Base-by-base conservation (phyloP, 75 land plant genomes). In the Selaginella moellendorffii region DNA sequence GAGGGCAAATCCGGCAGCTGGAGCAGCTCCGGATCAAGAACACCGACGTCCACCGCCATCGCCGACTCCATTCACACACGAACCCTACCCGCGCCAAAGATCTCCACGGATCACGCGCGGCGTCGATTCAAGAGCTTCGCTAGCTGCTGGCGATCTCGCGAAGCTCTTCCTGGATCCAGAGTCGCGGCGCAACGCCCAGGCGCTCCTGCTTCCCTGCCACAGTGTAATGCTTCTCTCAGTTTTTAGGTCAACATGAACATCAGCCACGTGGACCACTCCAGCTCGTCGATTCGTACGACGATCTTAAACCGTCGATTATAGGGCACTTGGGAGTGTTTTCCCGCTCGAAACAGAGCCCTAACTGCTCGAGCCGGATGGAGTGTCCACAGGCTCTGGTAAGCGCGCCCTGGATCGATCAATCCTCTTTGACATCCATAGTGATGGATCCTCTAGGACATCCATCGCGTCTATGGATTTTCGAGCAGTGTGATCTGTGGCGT, bases 11-110 rank as follows among this genome's bases (percentile, higher is more conserved):
- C 85, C 54, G 77, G 75, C 2, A 91, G 81, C 79, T 91, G 97
- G 77, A 91, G 72, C 29, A 91, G 65, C 20, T 91, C 97, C n/a
- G 79, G 72, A 63, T 87, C 97, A 20, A 91, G 72, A 0, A 79
- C 65, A 29, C 80, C 86, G 67, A 76, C 52, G 42, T 84, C 88
- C 8, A 25, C 21, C 21, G 59, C 21, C 23, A 56, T 56, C 19
- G 59, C 8, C 53, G 76, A 30, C 8, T 54, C 73, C 51, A 65
- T 27, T 1, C 76, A 79, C 73, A 58, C 64, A 25, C 72, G 46
- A 36, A 36, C 46, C 46, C 46, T 36, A 36, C 46, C 46, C n/a
- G n/a, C n/a, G n/a, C 14, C 46, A 14, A 36, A 36, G 14, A 36
- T 36, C 10, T 36, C 46, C n/a, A n/a, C n/a, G n/a, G n/a, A n/a